Evolutionary conservation across 192 early-diverging fungal species (phyloP).

Genomic region (Backusella mclennaniae): DNA sequence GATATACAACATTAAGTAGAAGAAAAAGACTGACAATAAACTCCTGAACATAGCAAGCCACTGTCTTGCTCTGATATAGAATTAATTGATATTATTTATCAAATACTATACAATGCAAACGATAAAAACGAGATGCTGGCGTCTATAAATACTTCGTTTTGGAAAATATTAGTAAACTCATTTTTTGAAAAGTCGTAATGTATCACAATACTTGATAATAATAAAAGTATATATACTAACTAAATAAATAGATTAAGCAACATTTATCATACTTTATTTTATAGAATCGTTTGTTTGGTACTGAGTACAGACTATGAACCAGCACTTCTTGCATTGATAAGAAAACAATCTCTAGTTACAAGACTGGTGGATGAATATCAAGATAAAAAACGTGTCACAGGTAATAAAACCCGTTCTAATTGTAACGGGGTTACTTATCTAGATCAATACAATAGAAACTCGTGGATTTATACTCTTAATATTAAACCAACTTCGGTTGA

Average conservation of each 20-base stretch:
- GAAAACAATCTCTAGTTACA: conserved; percentile 24
- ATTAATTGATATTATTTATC: conserved; percentile 28
- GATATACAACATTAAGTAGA: too few species aligned
- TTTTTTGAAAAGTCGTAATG: conserved; percentile 33
- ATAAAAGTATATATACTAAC: background rate
- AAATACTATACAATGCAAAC: conserved; percentile 10
- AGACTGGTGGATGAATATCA: conserved; percentile 28
- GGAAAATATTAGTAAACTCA: conserved; percentile 34
- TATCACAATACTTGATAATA: background rate
- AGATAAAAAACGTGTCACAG: conserved; percentile 24
- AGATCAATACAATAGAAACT: background rate
- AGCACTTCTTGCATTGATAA: conserved; percentile 13
- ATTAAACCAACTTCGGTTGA: conserved; percentile 28
- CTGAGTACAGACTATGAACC: conserved; percentile 18
- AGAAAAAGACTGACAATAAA: background rate
- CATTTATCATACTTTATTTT: conserved; percentile 36
- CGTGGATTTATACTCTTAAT: conserved; percentile 34
- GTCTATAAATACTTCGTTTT: conserved; percentile 27
- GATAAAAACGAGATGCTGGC: conserved; percentile 14
- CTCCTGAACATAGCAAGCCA: background rate
- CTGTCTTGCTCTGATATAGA: conserved; percentile 21
- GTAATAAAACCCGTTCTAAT: background rate
- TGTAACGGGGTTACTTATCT: background rate
- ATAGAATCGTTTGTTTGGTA: conserved; percentile 20
- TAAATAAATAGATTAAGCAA: conserved; percentile 19